Evolutionary conservation across 2,329 filamentous ascomycete genomes (phyloP).

Genomic region (Colletotrichum spaethianum): DNA sequence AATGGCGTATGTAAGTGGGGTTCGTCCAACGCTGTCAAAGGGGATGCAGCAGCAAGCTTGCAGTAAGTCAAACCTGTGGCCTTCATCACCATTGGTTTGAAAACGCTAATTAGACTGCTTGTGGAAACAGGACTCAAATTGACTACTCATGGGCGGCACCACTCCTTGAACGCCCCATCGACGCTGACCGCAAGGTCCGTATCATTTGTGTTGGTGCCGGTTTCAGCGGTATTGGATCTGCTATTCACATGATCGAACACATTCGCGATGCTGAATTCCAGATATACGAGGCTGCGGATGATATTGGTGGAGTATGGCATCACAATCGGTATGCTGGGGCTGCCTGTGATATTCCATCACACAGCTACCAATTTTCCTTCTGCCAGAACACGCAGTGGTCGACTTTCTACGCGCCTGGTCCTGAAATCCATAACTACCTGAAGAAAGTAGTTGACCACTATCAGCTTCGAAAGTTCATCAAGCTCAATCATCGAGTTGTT

Average conservation of each 20-base stretch:
- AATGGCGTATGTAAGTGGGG: neutral
- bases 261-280: slow-evolving; percentile 40
- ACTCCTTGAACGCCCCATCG: slow-evolving; percentile 4
- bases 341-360: slow-evolving; percentile 44
- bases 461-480: neutral
- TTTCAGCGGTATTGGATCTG: neutral
- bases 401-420: slow-evolving; percentile 11
- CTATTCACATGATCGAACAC: neutral
- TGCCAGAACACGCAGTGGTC: slow-evolving; percentile 20
- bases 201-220: slow-evolving; percentile 16
- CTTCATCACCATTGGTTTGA: neutral
- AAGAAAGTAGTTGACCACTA: slow-evolving; percentile 16
- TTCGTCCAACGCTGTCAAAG: neutral
- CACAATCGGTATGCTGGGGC: slow-evolving; percentile 45
- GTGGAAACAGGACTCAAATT: neutral
- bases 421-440: slow-evolving; percentile 2
- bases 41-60: neutral
- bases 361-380: slow-evolving; percentile 42
- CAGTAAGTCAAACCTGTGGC: neutral
- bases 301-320: slow-evolving; percentile 45
- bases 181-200: neutral
- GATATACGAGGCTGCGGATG: slow-evolving; percentile 47
- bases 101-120: neutral
- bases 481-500: neutral
- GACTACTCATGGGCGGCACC: slow-evolving; percentile 1